Evolutionary conservation across 257 asterid genomes (phyloP), one percentile per base, ranked within the genome.

Genomic region (Ligustrum vulgare): DNA sequence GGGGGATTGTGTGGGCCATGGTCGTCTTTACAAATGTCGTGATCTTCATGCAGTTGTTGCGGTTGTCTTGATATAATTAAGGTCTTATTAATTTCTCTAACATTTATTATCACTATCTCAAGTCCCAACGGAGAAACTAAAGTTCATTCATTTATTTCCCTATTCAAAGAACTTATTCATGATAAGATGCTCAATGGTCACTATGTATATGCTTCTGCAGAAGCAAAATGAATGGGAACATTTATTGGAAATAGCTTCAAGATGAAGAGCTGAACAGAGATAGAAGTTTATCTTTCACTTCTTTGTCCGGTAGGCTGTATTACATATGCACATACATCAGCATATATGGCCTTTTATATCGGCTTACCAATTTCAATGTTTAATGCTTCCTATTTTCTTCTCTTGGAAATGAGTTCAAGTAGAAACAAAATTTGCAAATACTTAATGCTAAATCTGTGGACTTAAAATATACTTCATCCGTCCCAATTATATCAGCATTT

Each of bases 321-420:
- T 56, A 60, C 34, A 2, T 20, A 58, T 8, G 66, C 31, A 9
- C 66, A 6, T 58, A 23, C 66, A 58, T 23, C 66, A 58, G 28
- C 33, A 5, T 22, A 20, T 20, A 58, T 58, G 66, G 66, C 66
- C 22, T 15, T 22, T 33, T 6, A 6, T 1, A 10, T 22, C 34
- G 35, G 67, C 67, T 60, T 11, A 10, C 34, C 74, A 47, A 8
- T 69, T 25, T 47, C 65, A 70, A 71, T 49, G 65, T 45, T 28
- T 22, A 36, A 37, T 11, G 31, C 54, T 68, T 28, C 23, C n/a
- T 45, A 70, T 13, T 71, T 71, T 18, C 15, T 16, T 54, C 10
- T 54, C 75, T 72, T 54, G 68, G 75, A 72, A 54, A 72, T 72
- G 75, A 56, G 75, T 72, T 72, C 75, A 18, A 1, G 34, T 54